A percentile compares a stretch with the other conserved stretches of the same genome.
phyloP scores from a whole-genome alignment of 768 basidiomycete genomes.

The Rhodotorula babjevae region DNA sequence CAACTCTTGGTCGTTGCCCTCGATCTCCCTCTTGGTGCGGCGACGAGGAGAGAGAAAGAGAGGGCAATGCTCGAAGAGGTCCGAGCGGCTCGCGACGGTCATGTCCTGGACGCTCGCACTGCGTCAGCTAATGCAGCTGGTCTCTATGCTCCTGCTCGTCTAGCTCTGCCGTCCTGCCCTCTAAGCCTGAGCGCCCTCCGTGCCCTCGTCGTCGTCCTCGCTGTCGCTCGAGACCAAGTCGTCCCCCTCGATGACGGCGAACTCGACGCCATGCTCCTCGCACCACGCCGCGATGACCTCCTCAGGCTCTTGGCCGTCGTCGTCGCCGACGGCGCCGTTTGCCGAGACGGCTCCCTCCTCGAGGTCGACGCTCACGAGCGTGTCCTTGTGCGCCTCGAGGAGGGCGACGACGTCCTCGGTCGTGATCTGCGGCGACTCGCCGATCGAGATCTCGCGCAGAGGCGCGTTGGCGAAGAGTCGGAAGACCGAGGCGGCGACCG shows the following conservation, averaged over 20 bases:
- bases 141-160: too few relatives aligned
- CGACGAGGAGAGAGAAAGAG: too few relatives aligned
- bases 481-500: not conserved
- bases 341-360: not conserved
- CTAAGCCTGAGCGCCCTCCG: not conserved
- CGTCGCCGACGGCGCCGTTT: not conserved
- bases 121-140: too few relatives aligned
- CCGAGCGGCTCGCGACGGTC: too few relatives aligned
- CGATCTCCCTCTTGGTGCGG: too few relatives aligned
- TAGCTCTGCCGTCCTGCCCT: not conserved
- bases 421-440: constrained; percentile 3
- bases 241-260: not conserved
- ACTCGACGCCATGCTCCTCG: not conserved
- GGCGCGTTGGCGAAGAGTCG: not conserved
- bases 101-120: too few relatives aligned
- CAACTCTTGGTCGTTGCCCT: too few relatives aligned
- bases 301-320: not conserved
- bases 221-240: not conserved
- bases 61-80: too few relatives aligned
- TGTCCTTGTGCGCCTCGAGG: constrained; percentile 14
- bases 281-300: constrained; percentile 6
- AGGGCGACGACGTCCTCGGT: not conserved
- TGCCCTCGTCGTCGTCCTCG: not conserved
- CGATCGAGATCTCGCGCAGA: not conserved
- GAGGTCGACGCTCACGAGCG: not conserved